Evolutionary conservation across 2,329 filamentous ascomycete species (phyloP).

Genomic region (Xylariales sp.): DNA sequence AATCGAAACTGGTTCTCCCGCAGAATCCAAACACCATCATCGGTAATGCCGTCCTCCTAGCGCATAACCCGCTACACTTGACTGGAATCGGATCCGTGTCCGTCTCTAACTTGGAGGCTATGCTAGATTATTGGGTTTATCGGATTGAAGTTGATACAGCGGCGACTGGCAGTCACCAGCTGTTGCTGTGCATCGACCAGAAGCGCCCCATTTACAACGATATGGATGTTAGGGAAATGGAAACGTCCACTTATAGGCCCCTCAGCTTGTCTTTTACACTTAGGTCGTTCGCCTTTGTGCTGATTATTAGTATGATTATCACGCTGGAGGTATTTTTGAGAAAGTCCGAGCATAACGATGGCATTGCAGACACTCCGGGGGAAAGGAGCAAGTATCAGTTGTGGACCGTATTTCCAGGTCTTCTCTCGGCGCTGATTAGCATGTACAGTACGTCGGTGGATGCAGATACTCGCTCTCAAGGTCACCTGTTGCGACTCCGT

Average conservation of each 20-base stretch:
- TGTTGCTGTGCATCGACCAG: background rate
- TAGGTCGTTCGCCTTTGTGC: constrained; percentile 1
- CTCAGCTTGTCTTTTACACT: constrained; percentile 1
- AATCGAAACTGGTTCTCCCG: constrained; percentile 8
- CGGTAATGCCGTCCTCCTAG: constrained; percentile 11
- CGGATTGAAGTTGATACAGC: background rate
- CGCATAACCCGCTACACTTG: constrained; percentile 8
- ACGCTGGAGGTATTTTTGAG: constrained; percentile 9
- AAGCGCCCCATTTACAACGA: background rate
- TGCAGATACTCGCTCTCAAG: constrained; percentile 12
- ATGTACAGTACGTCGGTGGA: constrained; percentile 16
- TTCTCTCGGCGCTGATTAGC: constrained; percentile 11
- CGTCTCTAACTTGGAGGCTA: background rate
- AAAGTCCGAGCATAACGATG: constrained; percentile 13
- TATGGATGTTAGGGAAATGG: background rate
- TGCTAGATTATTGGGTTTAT: constrained; percentile 9
- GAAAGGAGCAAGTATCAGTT: constrained; percentile 1
- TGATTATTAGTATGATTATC: background rate
- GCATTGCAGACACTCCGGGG: background rate
- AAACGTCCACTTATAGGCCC: constrained; percentile 11
- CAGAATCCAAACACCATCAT: constrained; percentile 12
- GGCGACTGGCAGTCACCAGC: background rate
- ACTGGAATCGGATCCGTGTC: background rate
- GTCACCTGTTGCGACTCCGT: constrained; percentile 7
- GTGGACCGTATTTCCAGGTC: constrained; percentile 13